Evolutionary conservation across 805 yeast genomes (phyloP), one percentile per base, ranked within the genome.

Genomic region (Sugiyamaella americana): DNA sequence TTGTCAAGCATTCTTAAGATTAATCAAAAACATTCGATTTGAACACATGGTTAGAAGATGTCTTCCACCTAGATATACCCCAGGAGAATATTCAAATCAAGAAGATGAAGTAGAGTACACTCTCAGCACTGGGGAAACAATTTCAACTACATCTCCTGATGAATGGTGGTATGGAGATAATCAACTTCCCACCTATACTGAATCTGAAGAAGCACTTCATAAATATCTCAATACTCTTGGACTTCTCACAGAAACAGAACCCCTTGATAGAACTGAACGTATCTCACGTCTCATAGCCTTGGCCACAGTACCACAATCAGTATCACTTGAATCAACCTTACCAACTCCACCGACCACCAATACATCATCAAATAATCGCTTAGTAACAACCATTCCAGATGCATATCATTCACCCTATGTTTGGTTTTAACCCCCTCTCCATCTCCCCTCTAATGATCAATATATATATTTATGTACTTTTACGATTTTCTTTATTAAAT

Each of bases 1-100:
- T 5, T 55, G 62, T 13, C 44, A 54, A 16, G 51, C 59, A 23
- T 58, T 61, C 40, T 47, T 58, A 29, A 53, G 57, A 34, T 50
- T 59, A 35, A 53, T 60, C 34, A 50, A 64, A 30, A 62, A 60
- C 46, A 52, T 62, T 21, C 58, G 62, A 22, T 60, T 62, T 37
- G 66, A 62, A 47, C 62, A 61, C 47, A 51, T 51, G 46, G 58
- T 62, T 20, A 54, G 62, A n/a, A 55, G 55, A 24, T 54, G 55
- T 32, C 51, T 61, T 37, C 62, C 64, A 10, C 65, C 65, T 2
- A 56, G 54, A n/a, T 61, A 61, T 38, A 23, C 41, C 6, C n/a
- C n/a, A n/a, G n/a, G n/a, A n/a, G 20, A 32, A 4, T 34, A 26
- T 26, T 26, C 32, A 8, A 26, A 8, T 26, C 32, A 8, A 8